Conservation (phyloP, 805 yeast species). For the Ogataea haglerorum region DNA sequence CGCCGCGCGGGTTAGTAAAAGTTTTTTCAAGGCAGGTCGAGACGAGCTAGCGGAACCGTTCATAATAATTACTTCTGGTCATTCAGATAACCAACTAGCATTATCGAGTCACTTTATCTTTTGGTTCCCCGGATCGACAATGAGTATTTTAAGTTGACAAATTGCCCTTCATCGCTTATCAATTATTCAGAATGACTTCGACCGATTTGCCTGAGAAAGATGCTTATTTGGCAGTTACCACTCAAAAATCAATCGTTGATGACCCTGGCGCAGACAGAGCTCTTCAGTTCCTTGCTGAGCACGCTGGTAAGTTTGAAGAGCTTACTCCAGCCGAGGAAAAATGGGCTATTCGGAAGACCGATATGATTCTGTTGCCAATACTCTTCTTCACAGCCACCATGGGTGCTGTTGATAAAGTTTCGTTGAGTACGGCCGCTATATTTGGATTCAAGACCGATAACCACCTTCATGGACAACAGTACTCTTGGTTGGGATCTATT, state of each 20-base stretch:
- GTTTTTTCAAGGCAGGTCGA: constrained; percentile 9
- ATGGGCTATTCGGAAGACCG: constrained; percentile 14
- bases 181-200: background rate
- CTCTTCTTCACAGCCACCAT: constrained; percentile 19
- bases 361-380: constrained; percentile 21
- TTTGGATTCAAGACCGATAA: constrained; percentile 47
- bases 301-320: constrained; percentile 20
- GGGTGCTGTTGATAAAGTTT: constrained; percentile 23
- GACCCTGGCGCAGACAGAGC: constrained; percentile 8
- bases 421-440: constrained; percentile 31
- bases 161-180: background rate
- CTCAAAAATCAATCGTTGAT: background rate
- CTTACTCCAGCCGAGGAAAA: constrained; percentile 18
- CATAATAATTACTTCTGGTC: background rate
- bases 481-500: constrained; percentile 50
- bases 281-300: constrained; percentile 5
- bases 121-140: background rate
- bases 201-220: constrained; percentile 2
- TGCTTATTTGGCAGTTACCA: background rate
- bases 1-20: background rate
- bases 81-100: constrained; percentile 1
- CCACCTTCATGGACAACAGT: constrained; percentile 41
- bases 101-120: background rate
- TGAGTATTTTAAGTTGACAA: background rate
- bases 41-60: constrained; percentile 2